These are phyloP conservation scores for Apiotrichum laibachii DNA, from an alignment of 1,284 basidiomycete species.

Conservation along the genomic window DNA sequence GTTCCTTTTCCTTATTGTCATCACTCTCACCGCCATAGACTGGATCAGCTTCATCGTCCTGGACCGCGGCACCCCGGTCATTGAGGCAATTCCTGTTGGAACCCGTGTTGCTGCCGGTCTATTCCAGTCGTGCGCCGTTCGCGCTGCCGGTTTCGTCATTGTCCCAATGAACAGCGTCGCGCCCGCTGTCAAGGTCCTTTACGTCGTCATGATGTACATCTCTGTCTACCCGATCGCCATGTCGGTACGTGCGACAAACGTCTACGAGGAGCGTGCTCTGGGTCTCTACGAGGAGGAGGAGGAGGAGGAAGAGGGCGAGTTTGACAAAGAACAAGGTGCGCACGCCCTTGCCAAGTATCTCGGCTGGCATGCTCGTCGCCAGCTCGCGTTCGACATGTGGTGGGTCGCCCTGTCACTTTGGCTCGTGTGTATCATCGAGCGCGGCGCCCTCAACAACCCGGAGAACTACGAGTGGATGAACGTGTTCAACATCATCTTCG, in stretches of 20 bases:
- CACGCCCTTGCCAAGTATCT: constrained; percentile 51
- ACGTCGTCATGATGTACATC: constrained; percentile 75
- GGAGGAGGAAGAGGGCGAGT: constrained; percentile 48
- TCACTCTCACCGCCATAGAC: constrained; percentile 74
- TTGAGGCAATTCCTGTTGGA: constrained; percentile 68
- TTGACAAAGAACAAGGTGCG: constrained; percentile 41
- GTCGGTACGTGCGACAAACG: constrained; percentile 94
- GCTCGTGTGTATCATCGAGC: constrained; percentile 82
- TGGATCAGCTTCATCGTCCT: constrained; percentile 86
- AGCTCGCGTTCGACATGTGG: constrained; percentile 92
- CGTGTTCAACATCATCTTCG: constrained; percentile 64
- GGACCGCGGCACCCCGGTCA: constrained; percentile 74
- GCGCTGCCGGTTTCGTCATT: constrained; percentile 82
- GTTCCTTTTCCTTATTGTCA: constrained; percentile 71
- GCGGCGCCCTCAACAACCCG: constrained; percentile 59
- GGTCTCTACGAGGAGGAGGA: constrained; percentile 66
- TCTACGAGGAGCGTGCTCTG: constrained; percentile 87
- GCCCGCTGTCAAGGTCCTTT: constrained; percentile 81
- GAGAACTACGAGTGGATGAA: constrained; percentile 66
- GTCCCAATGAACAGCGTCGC: constrained; percentile 69
- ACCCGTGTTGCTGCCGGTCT: constrained; percentile 64
- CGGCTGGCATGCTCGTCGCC: constrained; percentile 63
- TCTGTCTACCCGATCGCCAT: constrained; percentile 57
- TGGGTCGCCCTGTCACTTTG: constrained; percentile 77
- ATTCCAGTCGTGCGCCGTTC: constrained; percentile 70